Base-by-base conservation (phyloP, 1,284 basidiomycete genomes). In the Ganoderma lingzhi region DNA sequence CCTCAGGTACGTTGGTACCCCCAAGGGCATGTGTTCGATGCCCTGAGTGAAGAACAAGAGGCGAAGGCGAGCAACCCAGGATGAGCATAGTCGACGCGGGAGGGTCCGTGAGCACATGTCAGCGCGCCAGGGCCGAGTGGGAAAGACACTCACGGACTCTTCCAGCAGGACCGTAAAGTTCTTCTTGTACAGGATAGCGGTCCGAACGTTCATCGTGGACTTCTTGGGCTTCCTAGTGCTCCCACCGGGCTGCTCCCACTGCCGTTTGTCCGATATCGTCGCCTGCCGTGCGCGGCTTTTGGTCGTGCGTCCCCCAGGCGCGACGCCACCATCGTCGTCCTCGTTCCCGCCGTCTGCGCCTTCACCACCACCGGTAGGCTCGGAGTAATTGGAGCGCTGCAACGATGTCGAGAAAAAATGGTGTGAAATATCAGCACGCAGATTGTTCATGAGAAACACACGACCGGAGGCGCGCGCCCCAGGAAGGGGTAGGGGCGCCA, bases 171-270 rank as follows among this genome's bases (percentile, higher is more conserved):
- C 85, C 3, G 86, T 81, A 15, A 95, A 83, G 71, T 87, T 93
- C 80, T 95, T 95, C 72, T 90, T 89, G 80, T 96, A 95, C 59
- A 95, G 81, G 28, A 95, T 82, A 32, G 93, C 92, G 51, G 89
- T 88, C 68, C 93, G 86, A 62, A 95, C 88, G 74, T 88, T 90
- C 88, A 92, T 92, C 23, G 87, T 91, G n/a, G 92, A 90, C 77
- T 93, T 94, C 81, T 92, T 94, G 83, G 89, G 90, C 12, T 84
- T 82, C 65, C 48, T 39, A 12, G 37, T 35, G 12, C 48, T 28
- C 48, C 48, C 48, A 6, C 63, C 63, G 12, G 28, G 15, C n/a
- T 55, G 63, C 37, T 78, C 75, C 69, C 77, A 77, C 8, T 76
- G 73, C 32, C 88, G 87, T 81, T 92, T 91, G 84, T 93, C 92